These are phyloP conservation scores for Yarrowia sp. DNA, from an alignment of 805 yeast genomes.

Conservation along the genomic window DNA sequence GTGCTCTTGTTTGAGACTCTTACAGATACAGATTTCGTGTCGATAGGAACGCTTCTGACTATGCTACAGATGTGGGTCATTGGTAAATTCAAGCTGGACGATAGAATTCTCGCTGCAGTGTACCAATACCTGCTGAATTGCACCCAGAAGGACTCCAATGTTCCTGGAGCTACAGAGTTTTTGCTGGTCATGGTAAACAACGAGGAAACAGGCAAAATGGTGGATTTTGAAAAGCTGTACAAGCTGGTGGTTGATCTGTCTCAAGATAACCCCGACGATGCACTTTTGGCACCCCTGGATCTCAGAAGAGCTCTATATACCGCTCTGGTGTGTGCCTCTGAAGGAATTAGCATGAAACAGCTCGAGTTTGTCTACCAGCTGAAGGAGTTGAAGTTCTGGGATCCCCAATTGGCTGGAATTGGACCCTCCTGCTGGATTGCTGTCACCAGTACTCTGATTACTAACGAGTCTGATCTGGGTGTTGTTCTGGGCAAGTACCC, in stretches of 20 bases:
- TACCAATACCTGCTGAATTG: constrained; percentile 19
- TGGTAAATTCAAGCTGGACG: neutral
- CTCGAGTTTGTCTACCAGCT: constrained; percentile 6
- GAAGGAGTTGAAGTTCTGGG: constrained; percentile 11
- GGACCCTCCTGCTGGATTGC: constrained; percentile 32
- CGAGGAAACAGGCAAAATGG: constrained; percentile 23
- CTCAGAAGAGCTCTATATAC: constrained; percentile 32
- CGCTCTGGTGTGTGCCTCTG: constrained; percentile 27
- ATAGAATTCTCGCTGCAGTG: neutral
- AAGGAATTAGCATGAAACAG: neutral
- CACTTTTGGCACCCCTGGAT: constrained; percentile 13
- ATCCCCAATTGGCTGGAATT: constrained; percentile 26
- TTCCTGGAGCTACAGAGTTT: constrained; percentile 7
- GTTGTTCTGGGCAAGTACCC: neutral
- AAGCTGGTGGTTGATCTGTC: constrained; percentile 2
- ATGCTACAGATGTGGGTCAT: constrained; percentile 27
- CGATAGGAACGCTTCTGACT: constrained; percentile 17
- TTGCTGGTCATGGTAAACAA: constrained; percentile 20
- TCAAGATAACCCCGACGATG: constrained; percentile 8
- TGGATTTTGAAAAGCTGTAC: constrained; percentile 16
- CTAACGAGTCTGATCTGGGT: constrained; percentile 9
- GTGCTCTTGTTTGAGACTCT: constrained; percentile 18
- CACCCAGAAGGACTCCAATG: constrained; percentile 2
- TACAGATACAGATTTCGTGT: constrained; percentile 8
- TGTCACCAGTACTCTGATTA: constrained; percentile 8